phyloP scores from a whole-genome alignment of 495 filamentous ascomycete species.

The Hypoxylon lenormandii region DNA sequence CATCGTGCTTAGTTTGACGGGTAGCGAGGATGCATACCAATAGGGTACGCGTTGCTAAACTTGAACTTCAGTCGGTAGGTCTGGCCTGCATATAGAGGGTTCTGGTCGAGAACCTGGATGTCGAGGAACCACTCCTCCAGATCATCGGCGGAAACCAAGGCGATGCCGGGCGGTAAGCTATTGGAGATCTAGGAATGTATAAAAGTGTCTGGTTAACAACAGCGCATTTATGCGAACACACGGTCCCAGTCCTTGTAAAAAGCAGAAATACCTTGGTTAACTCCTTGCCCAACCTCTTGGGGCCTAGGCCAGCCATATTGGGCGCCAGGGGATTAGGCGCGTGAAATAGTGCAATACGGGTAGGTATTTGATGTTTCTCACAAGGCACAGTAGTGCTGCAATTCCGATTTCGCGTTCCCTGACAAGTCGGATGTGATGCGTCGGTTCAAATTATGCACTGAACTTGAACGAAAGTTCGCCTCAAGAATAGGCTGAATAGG shows the following conservation, averaged over 20 bases:
- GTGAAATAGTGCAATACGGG: conserved; percentile 8
- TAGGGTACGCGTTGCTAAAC: conserved; percentile 87
- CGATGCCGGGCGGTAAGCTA: conserved; percentile 76
- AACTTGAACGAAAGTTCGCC: conserved; percentile 2
- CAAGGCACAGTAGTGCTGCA: conserved; percentile 1
- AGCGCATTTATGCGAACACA: background rate
- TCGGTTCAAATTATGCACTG: conserved; percentile 7
- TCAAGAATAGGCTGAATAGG: conserved; percentile 27
- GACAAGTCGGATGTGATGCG: background rate
- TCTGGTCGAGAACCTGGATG: conserved; percentile 87
- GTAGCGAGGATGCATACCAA: conserved; percentile 67
- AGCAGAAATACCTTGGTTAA: conserved; percentile 60
- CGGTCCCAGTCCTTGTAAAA: background rate
- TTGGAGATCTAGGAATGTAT: conserved; percentile 61
- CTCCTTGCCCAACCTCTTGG: conserved; percentile 66
- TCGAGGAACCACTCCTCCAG: conserved; percentile 94
- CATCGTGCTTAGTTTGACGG: background rate
- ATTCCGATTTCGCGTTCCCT: conserved; percentile 10
- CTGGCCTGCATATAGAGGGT: conserved; percentile 86
- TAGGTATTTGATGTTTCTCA: conserved; percentile 1
- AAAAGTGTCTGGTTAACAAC: conserved; percentile 8
- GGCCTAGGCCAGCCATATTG: conserved; percentile 60
- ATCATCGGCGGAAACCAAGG: conserved; percentile 80
- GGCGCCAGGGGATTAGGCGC: conserved; percentile 5
- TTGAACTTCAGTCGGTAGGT: conserved; percentile 87